phyloP scores from a whole-genome alignment of 2,329 filamentous ascomycete species.

The Graphiopsis chlorocephala region DNA sequence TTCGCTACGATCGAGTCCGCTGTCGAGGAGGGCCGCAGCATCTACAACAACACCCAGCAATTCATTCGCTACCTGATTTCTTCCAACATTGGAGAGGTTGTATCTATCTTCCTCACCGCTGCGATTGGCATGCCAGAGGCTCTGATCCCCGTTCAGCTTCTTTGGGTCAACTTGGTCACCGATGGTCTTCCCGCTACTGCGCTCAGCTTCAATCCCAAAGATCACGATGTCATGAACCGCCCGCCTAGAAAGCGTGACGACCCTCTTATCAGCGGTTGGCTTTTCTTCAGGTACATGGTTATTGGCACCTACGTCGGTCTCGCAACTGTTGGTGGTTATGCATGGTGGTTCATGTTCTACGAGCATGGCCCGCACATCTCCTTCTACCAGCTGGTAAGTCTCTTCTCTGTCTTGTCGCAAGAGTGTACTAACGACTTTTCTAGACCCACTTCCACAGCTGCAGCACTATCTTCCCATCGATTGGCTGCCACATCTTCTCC shows the following conservation, averaged over 20 bases:
- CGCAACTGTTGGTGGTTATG: slow-evolving; percentile 93
- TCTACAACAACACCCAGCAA: slow-evolving; percentile 99
- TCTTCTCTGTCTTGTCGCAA: not conserved
- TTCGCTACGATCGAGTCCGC: slow-evolving; percentile 96
- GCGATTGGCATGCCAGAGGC: slow-evolving; percentile 97
- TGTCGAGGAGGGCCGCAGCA: slow-evolving; percentile 93
- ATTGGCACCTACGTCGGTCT: slow-evolving; percentile 93
- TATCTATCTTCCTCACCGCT: slow-evolving; percentile 97
- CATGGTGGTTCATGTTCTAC: slow-evolving; percentile 99
- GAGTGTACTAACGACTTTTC: slow-evolving; percentile 17
- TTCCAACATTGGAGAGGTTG: slow-evolving; percentile 97
- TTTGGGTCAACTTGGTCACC: slow-evolving; percentile 98
- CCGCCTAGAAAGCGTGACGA: slow-evolving; percentile 90
- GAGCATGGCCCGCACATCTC: slow-evolving; percentile 82
- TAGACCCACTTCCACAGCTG: slow-evolving; percentile 89
- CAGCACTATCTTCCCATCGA: slow-evolving; percentile 77
- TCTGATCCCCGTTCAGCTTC: slow-evolving; percentile 90
- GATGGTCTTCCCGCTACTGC: slow-evolving; percentile 95
- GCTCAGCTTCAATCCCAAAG: slow-evolving; percentile 96
- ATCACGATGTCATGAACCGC: slow-evolving; percentile 95
- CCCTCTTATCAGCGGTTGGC: slow-evolving; percentile 86
- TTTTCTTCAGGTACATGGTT: slow-evolving; percentile 96
- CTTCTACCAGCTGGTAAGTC: slow-evolving; percentile 73
- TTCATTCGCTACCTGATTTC: slow-evolving; percentile 99
- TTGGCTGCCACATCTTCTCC: slow-evolving; percentile 88